These are phyloP conservation scores for Aspergillus steynii DNA, from an alignment of 495 filamentous ascomycete genomes.

Conservation along the genomic window DNA sequence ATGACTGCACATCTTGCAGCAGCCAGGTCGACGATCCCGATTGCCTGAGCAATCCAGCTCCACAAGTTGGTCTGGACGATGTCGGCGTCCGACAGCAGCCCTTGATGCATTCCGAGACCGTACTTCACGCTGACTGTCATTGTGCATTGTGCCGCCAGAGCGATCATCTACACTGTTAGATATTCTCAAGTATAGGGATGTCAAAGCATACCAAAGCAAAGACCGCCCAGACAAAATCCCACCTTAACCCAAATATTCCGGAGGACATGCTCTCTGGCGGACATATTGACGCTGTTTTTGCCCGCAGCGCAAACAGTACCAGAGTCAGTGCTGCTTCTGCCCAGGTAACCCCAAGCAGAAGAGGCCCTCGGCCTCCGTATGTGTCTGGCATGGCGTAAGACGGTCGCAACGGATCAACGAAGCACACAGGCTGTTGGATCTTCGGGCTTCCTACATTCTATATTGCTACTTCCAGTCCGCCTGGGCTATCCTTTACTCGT, in stretches of 20 bases:
- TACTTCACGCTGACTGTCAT: slow-evolving; percentile 25
- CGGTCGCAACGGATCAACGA: too few relatives aligned
- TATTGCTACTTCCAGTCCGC: background rate
- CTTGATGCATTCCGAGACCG: slow-evolving; percentile 31
- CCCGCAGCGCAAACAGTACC: slow-evolving; percentile 25
- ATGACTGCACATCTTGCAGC: slow-evolving; percentile 32
- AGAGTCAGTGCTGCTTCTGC: slow-evolving; percentile 25
- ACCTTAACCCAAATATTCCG: slow-evolving; percentile 23
- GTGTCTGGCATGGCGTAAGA: background rate
- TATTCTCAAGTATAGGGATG: background rate
- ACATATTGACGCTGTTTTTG: slow-evolving; percentile 25
- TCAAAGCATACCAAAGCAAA: slow-evolving; percentile 24
- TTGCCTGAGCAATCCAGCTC: slow-evolving; percentile 33
- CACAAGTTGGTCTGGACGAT: slow-evolving; percentile 28
- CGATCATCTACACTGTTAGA: slow-evolving; percentile 10
- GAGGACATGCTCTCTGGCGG: slow-evolving; percentile 12
- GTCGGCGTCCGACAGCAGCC: slow-evolving; percentile 15
- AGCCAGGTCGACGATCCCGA: slow-evolving; percentile 23
- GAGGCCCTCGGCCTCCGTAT: slow-evolving; percentile 25
- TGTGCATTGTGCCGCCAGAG: slow-evolving; percentile 18
- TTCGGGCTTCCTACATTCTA: too few relatives aligned
- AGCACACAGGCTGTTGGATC: too few relatives aligned
- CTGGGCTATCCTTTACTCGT: too few relatives aligned
- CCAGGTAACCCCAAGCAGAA: slow-evolving; percentile 31
- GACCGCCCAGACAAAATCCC: slow-evolving; percentile 33